A percentile compares a stretch with the other conserved stretches of the same genome.
phyloP scores from a whole-genome alignment of 441 rosid species.

The Pelargonium fulgidum region DNA sequence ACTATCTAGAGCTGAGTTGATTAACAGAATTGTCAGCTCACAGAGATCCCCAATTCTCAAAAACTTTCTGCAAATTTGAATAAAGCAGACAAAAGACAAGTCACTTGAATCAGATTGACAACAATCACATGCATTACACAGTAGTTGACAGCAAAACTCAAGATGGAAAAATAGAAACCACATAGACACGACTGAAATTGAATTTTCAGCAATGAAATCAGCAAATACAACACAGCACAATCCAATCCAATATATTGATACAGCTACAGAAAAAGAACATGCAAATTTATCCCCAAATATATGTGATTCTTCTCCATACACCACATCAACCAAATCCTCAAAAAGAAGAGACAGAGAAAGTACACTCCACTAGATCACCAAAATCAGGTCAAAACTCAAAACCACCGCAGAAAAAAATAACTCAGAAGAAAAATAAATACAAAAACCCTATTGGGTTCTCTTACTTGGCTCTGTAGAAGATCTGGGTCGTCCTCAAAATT shows the following conservation, averaged over 20 bases:
- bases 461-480: constrained; percentile 46
- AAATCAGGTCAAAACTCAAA: constrained; percentile 18
- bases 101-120: neutral
- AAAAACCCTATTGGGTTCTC: constrained; percentile 28
- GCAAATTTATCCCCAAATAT: constrained; percentile 3
- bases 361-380: constrained; percentile 17
- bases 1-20: neutral
- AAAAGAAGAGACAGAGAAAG: too few species aligned
- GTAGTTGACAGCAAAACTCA: constrained; percentile 9
- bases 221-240: constrained; percentile 14
- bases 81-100: constrained; percentile 3
- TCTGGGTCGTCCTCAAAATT: constrained; percentile 32
- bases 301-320: neutral
- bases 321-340: constrained; percentile 13
- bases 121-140: constrained; percentile 4
- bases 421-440: constrained; percentile 12
- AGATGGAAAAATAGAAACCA: constrained; percentile 11
- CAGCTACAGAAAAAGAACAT: neutral
- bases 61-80: constrained; percentile 28
- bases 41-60: constrained; percentile 19
- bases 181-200: neutral
- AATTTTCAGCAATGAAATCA: constrained; percentile 15
- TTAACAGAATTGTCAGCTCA: constrained; percentile 13
- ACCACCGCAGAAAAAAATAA: constrained; percentile 18
- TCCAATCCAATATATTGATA: constrained; percentile 4